These are phyloP conservation scores for Colletotrichum sp. DNA, from an alignment of 2,329 filamentous ascomycete species.

Conservation along the genomic window DNA sequence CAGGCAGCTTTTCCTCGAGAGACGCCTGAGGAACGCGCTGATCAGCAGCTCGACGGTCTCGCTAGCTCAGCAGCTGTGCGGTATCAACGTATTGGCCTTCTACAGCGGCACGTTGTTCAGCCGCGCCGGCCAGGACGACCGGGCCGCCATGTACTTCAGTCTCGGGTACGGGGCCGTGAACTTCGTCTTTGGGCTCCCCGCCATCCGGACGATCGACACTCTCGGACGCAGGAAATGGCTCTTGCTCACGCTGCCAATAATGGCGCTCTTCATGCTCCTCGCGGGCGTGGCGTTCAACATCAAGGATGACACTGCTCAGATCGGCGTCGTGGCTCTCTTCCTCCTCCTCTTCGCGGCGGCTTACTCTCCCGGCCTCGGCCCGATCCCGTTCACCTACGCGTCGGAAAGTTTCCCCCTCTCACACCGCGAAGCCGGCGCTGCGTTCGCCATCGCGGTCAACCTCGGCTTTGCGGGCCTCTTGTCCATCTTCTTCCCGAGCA, in stretches of 20 bases:
- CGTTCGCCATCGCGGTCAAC: conserved; percentile 53
- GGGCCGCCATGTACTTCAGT: conserved; percentile 34
- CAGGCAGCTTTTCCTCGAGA: conserved; percentile 29
- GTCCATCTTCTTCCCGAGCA: conserved; percentile 44
- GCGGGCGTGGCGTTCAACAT: conserved; percentile 40
- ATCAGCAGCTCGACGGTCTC: conserved; percentile 36
- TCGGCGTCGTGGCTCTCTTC: conserved; percentile 39
- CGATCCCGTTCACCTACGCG: conserved; percentile 55
- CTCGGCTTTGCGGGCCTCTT: conserved; percentile 51
- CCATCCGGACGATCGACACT: conserved; percentile 43
- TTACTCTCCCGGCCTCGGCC: conserved; percentile 47
- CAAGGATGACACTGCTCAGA: conserved; percentile 17
- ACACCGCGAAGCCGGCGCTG: conserved; percentile 53
- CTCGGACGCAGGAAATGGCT: conserved; percentile 49
- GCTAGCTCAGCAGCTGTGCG: conserved; percentile 36
- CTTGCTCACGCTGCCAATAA: conserved; percentile 45
- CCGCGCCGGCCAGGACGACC: conserved; percentile 20
- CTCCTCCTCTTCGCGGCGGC: conserved; percentile 44
- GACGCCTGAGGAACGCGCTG: conserved; percentile 34
- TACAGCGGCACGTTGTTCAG: conserved; percentile 40
- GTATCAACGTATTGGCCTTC: conserved; percentile 47
- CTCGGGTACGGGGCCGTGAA: conserved; percentile 43
- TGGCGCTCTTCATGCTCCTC: conserved; percentile 45
- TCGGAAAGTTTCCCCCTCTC: conserved; percentile 56
- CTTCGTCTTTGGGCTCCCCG: conserved; percentile 45